These are phyloP conservation scores for Ottelia alismoides DNA, from an alignment of 106 monocot species.

Conservation along the genomic window DNA sequence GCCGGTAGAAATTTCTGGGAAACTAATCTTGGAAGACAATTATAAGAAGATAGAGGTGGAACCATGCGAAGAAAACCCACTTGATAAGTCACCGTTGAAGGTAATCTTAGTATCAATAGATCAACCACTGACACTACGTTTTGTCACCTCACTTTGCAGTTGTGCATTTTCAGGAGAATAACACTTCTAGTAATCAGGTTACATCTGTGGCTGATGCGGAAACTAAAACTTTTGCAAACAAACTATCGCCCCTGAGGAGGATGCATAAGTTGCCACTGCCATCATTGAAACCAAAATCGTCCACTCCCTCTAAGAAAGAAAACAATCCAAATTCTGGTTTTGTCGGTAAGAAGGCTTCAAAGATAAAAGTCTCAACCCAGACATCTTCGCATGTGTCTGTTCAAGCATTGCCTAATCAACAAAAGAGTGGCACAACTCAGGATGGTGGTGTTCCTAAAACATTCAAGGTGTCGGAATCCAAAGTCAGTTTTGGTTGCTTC, in stretches of 20 bases:
- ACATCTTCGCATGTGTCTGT: too few species aligned
- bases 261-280: neutral
- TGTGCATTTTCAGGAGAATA: conserved; percentile 37
- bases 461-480: conserved; percentile 5
- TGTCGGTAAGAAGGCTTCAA: too few species aligned
- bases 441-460: too few species aligned
- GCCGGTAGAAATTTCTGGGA: too few species aligned
- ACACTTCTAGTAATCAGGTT: conserved; percentile 13
- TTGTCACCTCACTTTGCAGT: too few species aligned
- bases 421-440: too few species aligned
- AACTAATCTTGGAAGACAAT: too few species aligned
- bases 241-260: conserved; percentile 2
- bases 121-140: too few species aligned
- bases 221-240: conserved; percentile 4
- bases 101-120: too few species aligned
- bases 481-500: conserved; percentile 4
- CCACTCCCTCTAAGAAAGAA: conserved; percentile 10
- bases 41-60: neutral
- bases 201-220: conserved; percentile 15
- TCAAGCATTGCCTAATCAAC: too few species aligned
- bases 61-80: neutral
- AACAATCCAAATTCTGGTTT: conserved; percentile 12
- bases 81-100: conserved; percentile 35
- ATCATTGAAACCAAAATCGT: conserved; percentile 1
- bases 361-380: too few species aligned